phyloP scores from a whole-genome alignment of 2,329 filamentous ascomycete species.

The Graphilbum fragrans region DNA sequence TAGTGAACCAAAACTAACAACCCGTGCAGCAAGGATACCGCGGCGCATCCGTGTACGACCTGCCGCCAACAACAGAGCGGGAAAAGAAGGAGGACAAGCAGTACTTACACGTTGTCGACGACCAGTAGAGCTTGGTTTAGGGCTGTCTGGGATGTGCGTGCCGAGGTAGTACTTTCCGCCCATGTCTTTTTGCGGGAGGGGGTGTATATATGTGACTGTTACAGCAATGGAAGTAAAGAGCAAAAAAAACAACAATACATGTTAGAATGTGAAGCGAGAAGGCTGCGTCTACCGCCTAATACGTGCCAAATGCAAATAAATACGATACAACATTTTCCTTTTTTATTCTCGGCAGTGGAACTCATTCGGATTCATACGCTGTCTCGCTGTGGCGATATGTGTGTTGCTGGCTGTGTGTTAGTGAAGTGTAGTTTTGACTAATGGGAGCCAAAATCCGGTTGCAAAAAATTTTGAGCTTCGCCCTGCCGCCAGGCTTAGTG shows the following conservation, averaged over 20 bases:
- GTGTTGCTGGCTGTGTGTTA: too few species aligned
- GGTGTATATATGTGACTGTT: slow-evolving; percentile 5
- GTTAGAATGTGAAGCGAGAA: too few species aligned
- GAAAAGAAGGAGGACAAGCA: slow-evolving; percentile 94
- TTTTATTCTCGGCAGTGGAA: too few species aligned
- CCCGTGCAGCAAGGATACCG: slow-evolving; percentile 69
- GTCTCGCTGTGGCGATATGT: too few species aligned
- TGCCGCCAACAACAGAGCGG: slow-evolving; percentile 87
- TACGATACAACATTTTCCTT: too few species aligned
- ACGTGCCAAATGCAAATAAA: too few species aligned
- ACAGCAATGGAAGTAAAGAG: not conserved
- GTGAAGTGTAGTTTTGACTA: too few species aligned
- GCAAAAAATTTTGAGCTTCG: too few species aligned
- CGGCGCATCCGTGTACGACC: slow-evolving; percentile 78
- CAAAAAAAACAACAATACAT: not conserved
- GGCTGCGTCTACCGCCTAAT: too few species aligned
- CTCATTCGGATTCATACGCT: too few species aligned
- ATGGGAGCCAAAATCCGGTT: too few species aligned
- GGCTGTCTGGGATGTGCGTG: not conserved
- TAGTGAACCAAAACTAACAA: slow-evolving; percentile 17
- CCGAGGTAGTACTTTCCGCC: not conserved
- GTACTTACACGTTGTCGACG: slow-evolving; percentile 87
- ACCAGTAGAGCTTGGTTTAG: slow-evolving; percentile 46
- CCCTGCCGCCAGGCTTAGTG: too few species aligned
- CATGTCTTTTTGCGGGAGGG: slow-evolving; percentile 7